Percentiles rank a stretch among this genome's conserved stretches.
phyloP scores from a whole-genome alignment of 2,329 filamentous ascomycete genomes.

The Xylaria sp. region DNA sequence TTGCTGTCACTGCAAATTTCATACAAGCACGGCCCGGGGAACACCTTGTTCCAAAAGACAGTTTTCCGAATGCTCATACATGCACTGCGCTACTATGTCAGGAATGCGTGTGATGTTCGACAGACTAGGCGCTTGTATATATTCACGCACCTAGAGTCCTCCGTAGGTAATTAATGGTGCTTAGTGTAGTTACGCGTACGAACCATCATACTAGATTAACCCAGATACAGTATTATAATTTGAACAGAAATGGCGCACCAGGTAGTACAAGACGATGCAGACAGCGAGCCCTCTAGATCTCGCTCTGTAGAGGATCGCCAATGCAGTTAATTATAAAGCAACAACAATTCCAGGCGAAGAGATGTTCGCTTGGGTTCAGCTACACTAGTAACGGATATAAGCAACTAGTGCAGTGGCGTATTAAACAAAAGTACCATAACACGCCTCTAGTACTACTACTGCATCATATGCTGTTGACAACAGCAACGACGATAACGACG shows the following conservation, averaged over 20 bases:
- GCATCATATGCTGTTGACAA: neutral
- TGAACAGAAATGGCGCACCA: neutral
- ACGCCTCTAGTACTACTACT: conserved; percentile 16
- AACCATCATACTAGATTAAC: conserved; percentile 6
- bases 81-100: neutral
- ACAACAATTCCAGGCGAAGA: neutral
- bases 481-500: neutral
- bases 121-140: neutral
- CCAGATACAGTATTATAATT: neutral
- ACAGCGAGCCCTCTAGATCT: neutral
- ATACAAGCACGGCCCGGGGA: neutral
- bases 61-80: neutral
- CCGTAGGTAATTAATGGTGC: neutral
- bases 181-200: conserved; percentile 9
- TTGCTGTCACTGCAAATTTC: neutral
- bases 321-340: neutral
- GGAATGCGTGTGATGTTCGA: neutral
- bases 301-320: conserved; percentile 1
- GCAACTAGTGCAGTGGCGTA: conserved; percentile 9
- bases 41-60: neutral
- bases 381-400: conserved; percentile 1
- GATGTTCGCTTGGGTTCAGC: conserved; percentile 2
- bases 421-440: conserved; percentile 33
- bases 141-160: too few species aligned
- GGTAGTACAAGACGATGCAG: neutral